These are phyloP conservation scores for Ophiostoma pallidulum DNA, from an alignment of 2,329 filamentous ascomycete genomes.

Conservation along the genomic window DNA sequence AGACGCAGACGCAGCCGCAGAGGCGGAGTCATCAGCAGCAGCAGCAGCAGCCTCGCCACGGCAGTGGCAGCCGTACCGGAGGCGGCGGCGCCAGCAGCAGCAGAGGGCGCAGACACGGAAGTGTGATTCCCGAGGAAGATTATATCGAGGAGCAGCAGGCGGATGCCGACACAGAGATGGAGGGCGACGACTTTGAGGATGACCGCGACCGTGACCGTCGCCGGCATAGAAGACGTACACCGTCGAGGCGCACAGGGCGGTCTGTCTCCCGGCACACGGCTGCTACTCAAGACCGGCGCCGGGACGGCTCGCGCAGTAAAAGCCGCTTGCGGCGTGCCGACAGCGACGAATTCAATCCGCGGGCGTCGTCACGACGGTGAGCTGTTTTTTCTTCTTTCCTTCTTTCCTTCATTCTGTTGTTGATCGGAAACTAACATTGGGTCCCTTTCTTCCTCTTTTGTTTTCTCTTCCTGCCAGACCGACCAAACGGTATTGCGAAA, in stretches of 20 bases:
- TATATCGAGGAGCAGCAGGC: slow-evolving; percentile 11
- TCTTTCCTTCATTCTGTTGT: too few relatives aligned
- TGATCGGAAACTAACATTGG: too few relatives aligned
- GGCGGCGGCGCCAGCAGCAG: slow-evolving; percentile 9
- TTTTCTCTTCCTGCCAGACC: slow-evolving; percentile 8
- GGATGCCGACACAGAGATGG: slow-evolving; percentile 8
- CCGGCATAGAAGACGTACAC: slow-evolving; percentile 9
- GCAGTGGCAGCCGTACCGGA: slow-evolving; percentile 9
- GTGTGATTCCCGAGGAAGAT: slow-evolving; percentile 14
- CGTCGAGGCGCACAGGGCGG: slow-evolving; percentile 15
- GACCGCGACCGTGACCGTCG: slow-evolving; percentile 3
- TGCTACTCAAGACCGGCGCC: slow-evolving; percentile 11
- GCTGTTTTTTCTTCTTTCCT: slow-evolving; percentile 1
- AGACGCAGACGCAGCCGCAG: too few relatives aligned
- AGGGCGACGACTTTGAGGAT: slow-evolving; percentile 8
- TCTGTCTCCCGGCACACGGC: slow-evolving; percentile 21
- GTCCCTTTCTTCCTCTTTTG: slow-evolving; percentile 2
- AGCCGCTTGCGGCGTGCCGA: slow-evolving; percentile 9
- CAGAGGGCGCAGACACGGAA: slow-evolving; percentile 7
- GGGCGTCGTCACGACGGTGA: slow-evolving; percentile 14
- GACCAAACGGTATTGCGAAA: slow-evolving; percentile 15
- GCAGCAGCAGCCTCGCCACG: slow-evolving; percentile 3
- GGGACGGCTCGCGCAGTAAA: slow-evolving; percentile 11
- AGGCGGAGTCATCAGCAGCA: slow-evolving; percentile 1
- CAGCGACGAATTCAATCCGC: slow-evolving; percentile 12